phyloP scores from a whole-genome alignment of 2,329 filamentous ascomycete genomes.

The Dothidotthia symphoricarpi region DNA sequence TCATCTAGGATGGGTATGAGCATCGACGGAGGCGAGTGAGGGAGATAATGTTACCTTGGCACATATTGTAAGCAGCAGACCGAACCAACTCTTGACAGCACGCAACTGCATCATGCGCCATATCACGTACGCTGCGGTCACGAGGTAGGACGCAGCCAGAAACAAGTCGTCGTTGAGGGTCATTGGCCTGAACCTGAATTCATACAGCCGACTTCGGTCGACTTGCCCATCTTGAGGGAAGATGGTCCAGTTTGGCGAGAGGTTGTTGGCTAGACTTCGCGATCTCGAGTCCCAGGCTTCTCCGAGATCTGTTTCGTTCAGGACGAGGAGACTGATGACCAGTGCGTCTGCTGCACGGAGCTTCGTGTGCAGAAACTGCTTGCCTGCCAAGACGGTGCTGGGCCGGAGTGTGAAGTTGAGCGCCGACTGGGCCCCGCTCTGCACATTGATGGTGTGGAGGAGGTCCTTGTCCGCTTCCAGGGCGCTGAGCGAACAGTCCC shows the following conservation, averaged over 20 bases:
- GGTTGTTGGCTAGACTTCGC: conserved; percentile 51
- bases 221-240: conserved; percentile 61
- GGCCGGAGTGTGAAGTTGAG: conserved; percentile 74
- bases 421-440: conserved; percentile 60
- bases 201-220: conserved; percentile 63
- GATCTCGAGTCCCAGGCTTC: conserved; percentile 64
- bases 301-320: conserved; percentile 62
- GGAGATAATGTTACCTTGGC: conserved; percentile 51
- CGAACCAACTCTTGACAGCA: conserved; percentile 72
- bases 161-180: conserved; percentile 64
- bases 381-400: conserved; percentile 80
- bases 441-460: conserved; percentile 66
- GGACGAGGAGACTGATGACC: conserved; percentile 73
- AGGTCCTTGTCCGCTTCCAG: conserved; percentile 64
- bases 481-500: conserved; percentile 63
- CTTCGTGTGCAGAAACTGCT: conserved; percentile 66
- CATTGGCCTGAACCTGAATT: conserved; percentile 76
- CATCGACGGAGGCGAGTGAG: neutral
- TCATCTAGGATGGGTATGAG: conserved; percentile 46
- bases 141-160: conserved; percentile 63
- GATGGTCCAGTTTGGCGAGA: conserved; percentile 60
- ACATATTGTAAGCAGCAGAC: conserved; percentile 68
- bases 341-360: conserved; percentile 73
- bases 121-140: conserved; percentile 65
- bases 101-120: conserved; percentile 66